Base-by-base conservation (phyloP, 169 alveolate species). In the Eimeria praecox region DNA sequence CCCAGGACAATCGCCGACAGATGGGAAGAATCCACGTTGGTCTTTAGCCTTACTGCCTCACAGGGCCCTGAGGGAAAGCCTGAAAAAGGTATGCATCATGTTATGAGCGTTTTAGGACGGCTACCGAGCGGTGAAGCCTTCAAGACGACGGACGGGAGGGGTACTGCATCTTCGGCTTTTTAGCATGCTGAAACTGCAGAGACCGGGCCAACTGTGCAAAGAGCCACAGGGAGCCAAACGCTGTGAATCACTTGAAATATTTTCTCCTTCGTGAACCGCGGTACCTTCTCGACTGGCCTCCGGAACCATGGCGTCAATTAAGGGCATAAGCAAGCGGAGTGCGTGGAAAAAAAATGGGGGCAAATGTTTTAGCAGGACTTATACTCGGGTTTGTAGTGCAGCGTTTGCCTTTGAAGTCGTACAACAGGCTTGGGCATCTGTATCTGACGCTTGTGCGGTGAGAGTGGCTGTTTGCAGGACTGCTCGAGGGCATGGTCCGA, bases 401-500 rank as follows among this genome's bases (percentile, higher is more conserved):
- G 66, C 40, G 46, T 80, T 80, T 80, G 8, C 89, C 8, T 49
- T 35, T 18, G 33, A 73, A 38, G 3, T 10, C 30, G 4, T 16
- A 49, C 83, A 38, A 18, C 16, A 38, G 83, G 83, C 54, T 5
- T 38, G 33, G n/a, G 20, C 9, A 9, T 38, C 83, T 38, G 52
- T 38, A 35, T 5, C 83, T 73, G 83, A 73, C 20, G 49, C 49
- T 0, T 73, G 35, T 73, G 30, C 52, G 52, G 54, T 38, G 83
- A 73, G 2, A 73, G 33, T 38, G 49, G 30, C 93, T 3, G 59
- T 56, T 12, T 52, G 40, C 95, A 95, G 96, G 96, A 10, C 64
- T 95, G 12, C 73, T 95, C 62, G 95, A 95, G 38, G 97, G 86
- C 69, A 90, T 95, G 97, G 90, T 90, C 18, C 95, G 95, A 59